These are phyloP conservation scores for Obba rivulosa DNA, from an alignment of 768 basidiomycete genomes.

Conservation along the genomic window DNA sequence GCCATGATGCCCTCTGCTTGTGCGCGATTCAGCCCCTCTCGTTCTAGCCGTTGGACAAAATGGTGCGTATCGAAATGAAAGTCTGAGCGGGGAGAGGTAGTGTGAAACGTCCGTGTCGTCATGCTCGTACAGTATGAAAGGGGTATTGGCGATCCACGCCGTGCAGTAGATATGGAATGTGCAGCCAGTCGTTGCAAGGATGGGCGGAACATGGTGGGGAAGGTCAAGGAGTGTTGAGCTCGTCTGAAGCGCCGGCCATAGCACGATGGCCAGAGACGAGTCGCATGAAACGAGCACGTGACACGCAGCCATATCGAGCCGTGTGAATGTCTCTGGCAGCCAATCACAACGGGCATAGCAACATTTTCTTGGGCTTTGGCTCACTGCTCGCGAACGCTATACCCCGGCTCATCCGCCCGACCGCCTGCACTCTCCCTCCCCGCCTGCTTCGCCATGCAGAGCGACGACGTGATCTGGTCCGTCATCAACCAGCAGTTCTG, in stretches of 20 bases:
- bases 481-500: conserved; percentile 94
- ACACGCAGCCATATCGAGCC: neutral
- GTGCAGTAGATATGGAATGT: neutral
- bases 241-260: neutral
- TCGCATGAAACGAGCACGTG: too few relatives aligned
- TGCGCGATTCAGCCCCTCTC: conserved; percentile 80
- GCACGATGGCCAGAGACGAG: neutral
- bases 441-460: conserved; percentile 51
- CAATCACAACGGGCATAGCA: too few relatives aligned
- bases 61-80: conserved; percentile 96
- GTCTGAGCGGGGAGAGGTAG: conserved; percentile 28
- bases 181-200: neutral
- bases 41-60: conserved; percentile 86
- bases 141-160: too few relatives aligned
- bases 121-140: neutral
- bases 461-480: conserved; percentile 98
- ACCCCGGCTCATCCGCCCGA: neutral
- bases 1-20: conserved; percentile 98
- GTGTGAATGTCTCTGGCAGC: too few relatives aligned
- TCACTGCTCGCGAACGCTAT: too few relatives aligned
- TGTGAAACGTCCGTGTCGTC: conserved; percentile 21
- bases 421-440: neutral
- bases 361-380: too few relatives aligned
- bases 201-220: conserved; percentile 1
- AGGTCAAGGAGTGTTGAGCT: neutral